Base-by-base conservation (phyloP, 805 yeast genomes). In the Vanderwaltozyma tropicalis region DNA sequence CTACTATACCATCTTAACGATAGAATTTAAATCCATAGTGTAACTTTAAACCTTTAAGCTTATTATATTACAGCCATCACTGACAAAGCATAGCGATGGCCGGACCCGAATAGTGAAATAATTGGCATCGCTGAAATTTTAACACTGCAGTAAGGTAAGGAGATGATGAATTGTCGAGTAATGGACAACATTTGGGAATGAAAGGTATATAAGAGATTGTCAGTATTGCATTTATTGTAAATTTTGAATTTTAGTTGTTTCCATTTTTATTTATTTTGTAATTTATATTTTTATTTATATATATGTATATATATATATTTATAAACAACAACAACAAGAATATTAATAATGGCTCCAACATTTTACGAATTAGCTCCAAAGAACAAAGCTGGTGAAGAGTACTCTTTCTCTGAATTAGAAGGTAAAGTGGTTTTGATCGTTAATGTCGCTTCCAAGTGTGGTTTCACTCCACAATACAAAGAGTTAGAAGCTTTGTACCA, bases 401-500 rank as follows among this genome's bases (percentile, higher is more conserved):
- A 67, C 55, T 71, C 80, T 20, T 78, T 87, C 49, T 46, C 59
- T 31, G 64, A 74, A 42, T 67, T 85, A 40, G 69, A 75, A 55
- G 94, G 89, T 29, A 83, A 87, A 61, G 89, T 80, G 21, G 92
- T 88, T 3, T 61, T 87, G 30, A 69, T 88, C 34, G 95, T 85
- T 32, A 87, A 88, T 58, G 89, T 85, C 9, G 96, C 96, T 3
- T 80, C 94, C 44, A 80, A 81, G 59, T 85, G 94, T 57, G 79
- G 78, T 6, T 77, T 76, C 62, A 78, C 92, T 6, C 79, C 84
- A 37, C 95, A 86, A 59, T 82, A 81, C 59, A 62, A 67, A 40
- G 89, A 79, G 39, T 64, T 87, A 28, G 88, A 87, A 61, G 63
- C 57, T 24, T 59, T 87, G 16, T 78, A 84, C 62, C 63, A 77